Evolutionary conservation across 306 rosid genomes (phyloP).

Genomic region (Fagus sylvatica): DNA sequence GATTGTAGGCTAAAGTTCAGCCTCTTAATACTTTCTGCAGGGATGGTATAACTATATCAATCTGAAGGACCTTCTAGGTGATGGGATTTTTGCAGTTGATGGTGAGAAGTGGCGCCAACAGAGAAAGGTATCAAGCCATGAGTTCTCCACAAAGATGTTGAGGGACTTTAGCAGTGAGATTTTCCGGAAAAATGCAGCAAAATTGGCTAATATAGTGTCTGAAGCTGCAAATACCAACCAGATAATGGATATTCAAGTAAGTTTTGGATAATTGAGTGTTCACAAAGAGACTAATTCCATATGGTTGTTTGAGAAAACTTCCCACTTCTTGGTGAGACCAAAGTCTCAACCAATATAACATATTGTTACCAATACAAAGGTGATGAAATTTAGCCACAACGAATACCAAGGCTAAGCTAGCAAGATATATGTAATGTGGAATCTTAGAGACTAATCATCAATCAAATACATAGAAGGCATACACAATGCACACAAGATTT

Average conservation of each 20-base stretch:
- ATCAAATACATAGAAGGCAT: too few relatives aligned
- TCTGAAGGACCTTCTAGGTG: constrained; percentile 82
- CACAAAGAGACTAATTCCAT: constrained; percentile 7
- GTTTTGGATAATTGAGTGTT: constrained; percentile 18
- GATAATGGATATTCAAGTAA: constrained; percentile 64
- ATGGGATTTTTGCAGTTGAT: constrained; percentile 82
- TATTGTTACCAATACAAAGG: too few relatives aligned
- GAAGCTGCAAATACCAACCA: constrained; percentile 47
- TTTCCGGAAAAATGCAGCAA: constrained; percentile 67
- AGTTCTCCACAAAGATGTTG: constrained; percentile 66
- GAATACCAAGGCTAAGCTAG: too few relatives aligned
- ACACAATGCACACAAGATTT: too few relatives aligned
- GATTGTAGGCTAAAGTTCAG: constrained; percentile 10
- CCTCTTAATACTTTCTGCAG: constrained; percentile 35
- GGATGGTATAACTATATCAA: constrained; percentile 56
- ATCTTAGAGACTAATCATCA: too few relatives aligned
- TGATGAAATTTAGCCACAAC: too few relatives aligned
- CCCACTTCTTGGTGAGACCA: too few relatives aligned
- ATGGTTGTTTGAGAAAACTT: background rate
- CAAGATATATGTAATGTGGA: too few relatives aligned
- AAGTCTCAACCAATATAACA: too few relatives aligned
- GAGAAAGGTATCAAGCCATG: constrained; percentile 72
- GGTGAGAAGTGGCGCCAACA: constrained; percentile 86
- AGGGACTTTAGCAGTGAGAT: constrained; percentile 58
- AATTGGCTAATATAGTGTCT: constrained; percentile 56